phyloP scores from a whole-genome alignment of 1,284 basidiomycete species.

The Phlebopus sp. region DNA sequence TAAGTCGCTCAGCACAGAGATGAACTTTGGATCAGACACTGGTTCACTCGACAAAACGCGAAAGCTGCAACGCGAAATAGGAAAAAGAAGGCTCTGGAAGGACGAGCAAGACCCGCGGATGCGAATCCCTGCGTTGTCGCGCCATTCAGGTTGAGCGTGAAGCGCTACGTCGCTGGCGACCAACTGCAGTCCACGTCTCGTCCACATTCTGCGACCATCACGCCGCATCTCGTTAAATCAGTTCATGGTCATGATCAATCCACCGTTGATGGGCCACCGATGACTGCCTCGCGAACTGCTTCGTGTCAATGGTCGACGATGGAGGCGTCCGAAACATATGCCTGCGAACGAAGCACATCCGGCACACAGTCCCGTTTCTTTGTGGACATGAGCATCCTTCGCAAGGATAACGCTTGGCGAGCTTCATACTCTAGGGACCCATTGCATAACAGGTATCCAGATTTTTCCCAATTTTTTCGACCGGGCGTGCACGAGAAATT shows the following conservation, averaged over 20 bases:
- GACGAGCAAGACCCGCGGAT: not conserved
- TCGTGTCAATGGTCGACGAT: not conserved
- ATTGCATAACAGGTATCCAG: constrained; percentile 31
- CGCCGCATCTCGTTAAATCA: constrained; percentile 6
- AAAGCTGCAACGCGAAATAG: constrained; percentile 14
- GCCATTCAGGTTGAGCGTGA: constrained; percentile 18
- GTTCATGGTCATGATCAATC: not conserved
- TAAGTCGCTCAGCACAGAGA: constrained; percentile 17
- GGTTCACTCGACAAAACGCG: constrained; percentile 32
- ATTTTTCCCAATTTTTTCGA: constrained; percentile 32
- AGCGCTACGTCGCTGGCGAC: not conserved
- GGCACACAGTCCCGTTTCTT: not conserved
- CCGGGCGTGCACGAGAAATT: constrained; percentile 14
- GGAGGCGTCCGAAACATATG: not conserved
- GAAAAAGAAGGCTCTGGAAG: constrained; percentile 3
- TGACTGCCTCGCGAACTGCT: not conserved
- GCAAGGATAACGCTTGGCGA: not conserved
- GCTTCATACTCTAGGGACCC: constrained; percentile 31
- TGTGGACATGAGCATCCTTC: not conserved
- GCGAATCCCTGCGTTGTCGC: not conserved
- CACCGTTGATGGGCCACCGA: not conserved
- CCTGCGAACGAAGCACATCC: constrained; percentile 6
- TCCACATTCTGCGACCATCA: not conserved
- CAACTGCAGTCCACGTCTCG: not conserved
- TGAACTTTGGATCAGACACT: constrained; percentile 28